Conservation (phyloP, 306 rosid genomes). For the Ormosia semicastrata region DNA sequence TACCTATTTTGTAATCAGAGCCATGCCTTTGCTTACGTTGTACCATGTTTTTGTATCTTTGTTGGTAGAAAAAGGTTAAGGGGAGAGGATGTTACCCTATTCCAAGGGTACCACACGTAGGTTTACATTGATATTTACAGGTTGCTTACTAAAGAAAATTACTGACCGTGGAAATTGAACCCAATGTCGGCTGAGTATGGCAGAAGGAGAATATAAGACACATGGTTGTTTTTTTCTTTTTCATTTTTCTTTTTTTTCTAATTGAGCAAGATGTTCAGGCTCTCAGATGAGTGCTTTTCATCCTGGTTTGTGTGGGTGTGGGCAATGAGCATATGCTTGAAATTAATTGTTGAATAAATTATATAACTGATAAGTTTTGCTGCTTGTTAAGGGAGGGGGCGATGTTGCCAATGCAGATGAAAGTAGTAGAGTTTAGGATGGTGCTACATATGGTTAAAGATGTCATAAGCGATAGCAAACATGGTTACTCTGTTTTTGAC, state of each 20-base stretch:
- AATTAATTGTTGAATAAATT: background rate
- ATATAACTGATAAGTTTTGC: background rate
- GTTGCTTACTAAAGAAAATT: background rate
- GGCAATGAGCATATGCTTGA: background rate
- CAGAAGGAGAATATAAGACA: background rate
- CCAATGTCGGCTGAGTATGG: background rate
- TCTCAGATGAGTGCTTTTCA: background rate
- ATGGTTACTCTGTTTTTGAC: background rate
- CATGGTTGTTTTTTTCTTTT: too few species aligned
- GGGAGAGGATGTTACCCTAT: background rate
- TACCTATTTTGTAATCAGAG: background rate
- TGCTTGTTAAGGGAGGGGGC: too few species aligned
- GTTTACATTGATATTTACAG: too few species aligned
- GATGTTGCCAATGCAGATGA: background rate
- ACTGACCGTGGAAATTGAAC: background rate
- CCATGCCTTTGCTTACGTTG: background rate
- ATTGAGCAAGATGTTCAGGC: background rate
- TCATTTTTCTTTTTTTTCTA: background rate
- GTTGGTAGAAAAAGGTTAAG: background rate
- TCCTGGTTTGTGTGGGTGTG: constrained; percentile 2
- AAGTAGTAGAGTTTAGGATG: background rate
- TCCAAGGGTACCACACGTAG: too few species aligned
- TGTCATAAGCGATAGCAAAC: background rate
- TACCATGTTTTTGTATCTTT: background rate
- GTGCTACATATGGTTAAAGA: background rate